Evolutionary conservation across 768 basidiomycete species (phyloP).

Genomic region (Xerocomellus amylosporus): DNA sequence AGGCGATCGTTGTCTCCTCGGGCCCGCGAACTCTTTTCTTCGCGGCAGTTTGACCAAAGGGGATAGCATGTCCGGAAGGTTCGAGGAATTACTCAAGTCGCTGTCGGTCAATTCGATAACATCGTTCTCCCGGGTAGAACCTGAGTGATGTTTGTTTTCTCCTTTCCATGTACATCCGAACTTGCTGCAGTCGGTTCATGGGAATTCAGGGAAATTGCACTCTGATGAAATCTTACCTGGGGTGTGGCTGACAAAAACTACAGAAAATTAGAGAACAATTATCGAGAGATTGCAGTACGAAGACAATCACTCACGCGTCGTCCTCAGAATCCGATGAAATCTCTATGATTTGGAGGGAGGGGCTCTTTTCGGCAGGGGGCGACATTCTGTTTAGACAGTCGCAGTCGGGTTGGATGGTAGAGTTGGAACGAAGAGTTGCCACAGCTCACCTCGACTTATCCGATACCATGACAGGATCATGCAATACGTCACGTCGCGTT

Average conservation of each 20-base stretch:
- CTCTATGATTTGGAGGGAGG: constrained; percentile 44
- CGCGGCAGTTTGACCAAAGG: constrained; percentile 18
- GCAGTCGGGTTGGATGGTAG: not conserved
- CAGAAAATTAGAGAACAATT: not conserved
- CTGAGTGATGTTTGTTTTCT: not conserved
- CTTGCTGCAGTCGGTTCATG: constrained; percentile 6
- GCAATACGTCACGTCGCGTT: not conserved
- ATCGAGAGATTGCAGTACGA: not conserved
- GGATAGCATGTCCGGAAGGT: constrained; percentile 24
- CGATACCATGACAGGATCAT: constrained; percentile 30
- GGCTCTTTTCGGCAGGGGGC: not conserved
- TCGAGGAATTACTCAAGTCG: constrained; percentile 19
- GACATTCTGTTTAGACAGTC: not conserved
- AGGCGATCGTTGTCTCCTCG: constrained; percentile 9
- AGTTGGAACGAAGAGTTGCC: not conserved
- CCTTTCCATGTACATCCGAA: not conserved
- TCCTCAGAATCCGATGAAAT: constrained; percentile 51
- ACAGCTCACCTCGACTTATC: constrained; percentile 39
- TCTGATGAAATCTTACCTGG: constrained; percentile 10
- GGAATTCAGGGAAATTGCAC: not conserved
- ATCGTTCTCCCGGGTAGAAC: constrained; percentile 6
- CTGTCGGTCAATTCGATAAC: constrained; percentile 34
- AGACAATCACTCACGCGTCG: constrained; percentile 30
- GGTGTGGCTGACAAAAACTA: constrained; percentile 8
- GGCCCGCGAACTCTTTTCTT: not conserved